Conservation (phyloP, 2,329 filamentous ascomycete species). For the Fusarium staphyleae region DNA sequence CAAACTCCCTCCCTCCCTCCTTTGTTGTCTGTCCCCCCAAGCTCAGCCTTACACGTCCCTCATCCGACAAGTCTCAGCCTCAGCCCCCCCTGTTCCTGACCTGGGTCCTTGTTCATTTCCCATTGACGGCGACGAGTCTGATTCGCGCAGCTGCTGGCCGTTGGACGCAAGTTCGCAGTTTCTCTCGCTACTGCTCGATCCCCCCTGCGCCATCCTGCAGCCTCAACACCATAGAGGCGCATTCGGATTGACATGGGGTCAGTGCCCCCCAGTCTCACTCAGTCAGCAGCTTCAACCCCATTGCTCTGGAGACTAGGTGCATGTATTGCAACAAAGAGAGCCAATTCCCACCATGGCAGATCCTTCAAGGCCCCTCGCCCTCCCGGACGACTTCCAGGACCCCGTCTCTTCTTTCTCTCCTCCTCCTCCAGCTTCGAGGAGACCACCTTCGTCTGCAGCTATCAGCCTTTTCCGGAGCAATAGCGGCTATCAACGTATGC, state of each 20-base stretch:
- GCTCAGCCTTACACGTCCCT: constrained; percentile 29
- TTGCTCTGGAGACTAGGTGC: background rate
- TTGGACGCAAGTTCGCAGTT: background rate
- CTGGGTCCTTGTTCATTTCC: constrained; percentile 7
- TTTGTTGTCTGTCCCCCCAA: background rate
- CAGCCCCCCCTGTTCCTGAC: constrained; percentile 9
- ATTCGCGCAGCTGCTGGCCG: background rate
- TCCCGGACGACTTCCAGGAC: constrained; percentile 16
- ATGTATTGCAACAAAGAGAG: constrained; percentile 6
- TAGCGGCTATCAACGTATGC: constrained; percentile 35
- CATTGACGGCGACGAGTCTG: background rate
- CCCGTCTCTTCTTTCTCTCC: constrained; percentile 13
- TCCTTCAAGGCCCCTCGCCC: constrained; percentile 16
- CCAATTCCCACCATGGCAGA: constrained; percentile 25
- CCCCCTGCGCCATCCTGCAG: constrained; percentile 8
- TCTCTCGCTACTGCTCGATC: too few relatives aligned
- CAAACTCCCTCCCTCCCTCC: background rate
- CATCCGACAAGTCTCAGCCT: background rate
- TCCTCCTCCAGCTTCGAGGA: constrained; percentile 10
- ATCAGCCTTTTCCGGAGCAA: constrained; percentile 33
- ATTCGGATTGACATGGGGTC: constrained; percentile 16
- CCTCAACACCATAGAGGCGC: background rate
- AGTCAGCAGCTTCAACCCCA: constrained; percentile 4
- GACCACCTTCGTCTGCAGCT: constrained; percentile 5
- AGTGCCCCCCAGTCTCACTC: constrained; percentile 6